These are phyloP conservation scores for Pleurozium schreberi DNA, from an alignment of 225 moss, liverwort and hornwort species.

Conservation along the genomic window DNA sequence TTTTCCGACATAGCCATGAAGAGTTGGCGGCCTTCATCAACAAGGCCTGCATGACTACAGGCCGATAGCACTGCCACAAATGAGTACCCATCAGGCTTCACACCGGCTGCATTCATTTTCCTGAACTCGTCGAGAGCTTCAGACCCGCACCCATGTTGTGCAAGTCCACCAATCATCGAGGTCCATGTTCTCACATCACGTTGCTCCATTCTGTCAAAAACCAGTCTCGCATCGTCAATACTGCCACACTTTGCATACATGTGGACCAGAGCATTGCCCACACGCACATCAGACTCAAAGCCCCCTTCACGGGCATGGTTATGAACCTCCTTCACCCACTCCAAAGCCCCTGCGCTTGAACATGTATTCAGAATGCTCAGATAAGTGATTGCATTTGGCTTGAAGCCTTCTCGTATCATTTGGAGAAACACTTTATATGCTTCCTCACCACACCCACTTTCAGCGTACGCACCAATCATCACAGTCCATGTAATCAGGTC, in stretches of 20 bases:
- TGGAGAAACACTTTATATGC: neutral
- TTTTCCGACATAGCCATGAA: neutral
- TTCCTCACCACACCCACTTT: neutral
- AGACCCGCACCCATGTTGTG: neutral
- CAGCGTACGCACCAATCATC: neutral
- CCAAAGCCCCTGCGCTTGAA: neutral
- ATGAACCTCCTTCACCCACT: neutral
- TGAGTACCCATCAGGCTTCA: neutral
- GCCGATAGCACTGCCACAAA: neutral
- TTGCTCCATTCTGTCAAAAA: neutral
- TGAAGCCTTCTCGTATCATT: neutral
- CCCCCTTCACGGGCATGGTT: neutral
- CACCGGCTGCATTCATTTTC: neutral
- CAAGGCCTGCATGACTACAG: neutral
- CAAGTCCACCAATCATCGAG: neutral
- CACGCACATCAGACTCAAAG: neutral
- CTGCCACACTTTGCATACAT: neutral
- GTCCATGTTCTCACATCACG: neutral
- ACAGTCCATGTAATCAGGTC: neutral
- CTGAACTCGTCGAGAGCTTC: neutral
- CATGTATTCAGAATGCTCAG: neutral
- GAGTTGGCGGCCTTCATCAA: neutral
- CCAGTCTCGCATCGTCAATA: neutral
- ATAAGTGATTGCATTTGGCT: neutral
- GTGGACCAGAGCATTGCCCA: neutral